Evolutionary conservation across 306 rosid genomes (phyloP), one percentile per base, ranked within the genome.

Genomic region (Cicer yamashitae): DNA sequence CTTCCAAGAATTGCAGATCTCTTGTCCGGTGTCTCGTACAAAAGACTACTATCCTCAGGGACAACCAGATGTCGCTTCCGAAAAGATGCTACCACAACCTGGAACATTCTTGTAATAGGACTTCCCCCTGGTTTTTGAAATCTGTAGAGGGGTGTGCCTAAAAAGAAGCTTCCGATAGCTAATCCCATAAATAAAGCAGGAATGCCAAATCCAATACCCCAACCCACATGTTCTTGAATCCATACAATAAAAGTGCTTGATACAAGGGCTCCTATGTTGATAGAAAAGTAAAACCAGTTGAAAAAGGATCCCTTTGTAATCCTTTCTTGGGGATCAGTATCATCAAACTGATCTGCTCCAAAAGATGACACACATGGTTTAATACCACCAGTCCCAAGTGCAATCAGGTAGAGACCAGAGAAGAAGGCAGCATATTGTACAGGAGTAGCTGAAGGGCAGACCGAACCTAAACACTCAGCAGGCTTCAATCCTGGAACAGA

Each of bases 321-420:
- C 87, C 96, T 90, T 87, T 94, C 98, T 66, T 20, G 70, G 10
- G 91, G 39, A 79, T 94, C 97, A 22, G 97, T 90, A 77, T 94
- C 98, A 79, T 94, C 98, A 86, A 94, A 94, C 89, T 94, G 98
- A 75, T 94, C 97, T 1, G 97, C 97, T 51, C 97, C 98, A 75
- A 94, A 91, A 59, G 97, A 89, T 13, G 97, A 94, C 63, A 94
- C 97, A 45, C 97, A 94, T 51, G 99, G 99, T 86, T 94, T 94
- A 77, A 94, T 94, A 43, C 97, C 97, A 65, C 97, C 98, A 15
- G 96, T 92, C 54, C 98, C 98, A 66, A 94, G 93, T 17, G 99
- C 99, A 82, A 94, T 94, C 84, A 94, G 73, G 84, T 94, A 94
- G 64, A 94, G 97, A 57, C 97, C 99, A 18, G 85, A 53, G 90